Base-by-base conservation (phyloP, 768 basidiomycete species). In the Tulasnella sp. region DNA sequence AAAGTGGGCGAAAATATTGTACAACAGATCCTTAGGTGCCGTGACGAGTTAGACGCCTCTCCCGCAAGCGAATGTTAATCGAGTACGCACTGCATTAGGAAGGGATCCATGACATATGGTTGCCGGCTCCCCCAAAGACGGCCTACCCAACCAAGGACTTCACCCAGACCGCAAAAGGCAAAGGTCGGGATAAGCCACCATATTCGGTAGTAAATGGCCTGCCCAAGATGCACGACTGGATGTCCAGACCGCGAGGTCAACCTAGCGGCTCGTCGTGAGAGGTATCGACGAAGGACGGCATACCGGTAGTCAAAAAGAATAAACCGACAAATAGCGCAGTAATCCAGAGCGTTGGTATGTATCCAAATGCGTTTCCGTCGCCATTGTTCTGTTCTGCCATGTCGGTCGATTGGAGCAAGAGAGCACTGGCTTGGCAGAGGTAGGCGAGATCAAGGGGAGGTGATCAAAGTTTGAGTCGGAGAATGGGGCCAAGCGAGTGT, bases 281-380 rank as follows among this genome's bases (percentile, higher is more conserved):
- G 7, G 29, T 29, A 44, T 44, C 26, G 11, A 67, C 29, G 29
- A 67, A 67, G 26, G 29, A 35, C 11, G 67, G 29, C 73, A 18
- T 51, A 77, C 78, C 51, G 9, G 77, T 79, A 9, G 77, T 29
- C 18, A 81, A 51, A 15, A 26, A n/a, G 69, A 87, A 89, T 0
- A 88, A 83, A 11, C 81, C 83, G 18, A 88, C 78, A 77, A 86
- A 86, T 26, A 85, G 80, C 39, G 84, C 81, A 46, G 85, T 84
- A 1, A 87, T 82, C 42, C 83, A 83, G 77, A 83, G 77, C 0
- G 86, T 86, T 2, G 87, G 87, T 3, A 85, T 77, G 80, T 88
- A 88, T 72, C 84, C 80, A 81, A 87, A 88, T 2, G 86, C 83
- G 0, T 82, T 83, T 44, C 29, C 73, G 42, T 69, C 61, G 32